Evolutionary conservation across 2,329 filamentous ascomycete species (phyloP).

Genomic region (Fusarium sp.): DNA sequence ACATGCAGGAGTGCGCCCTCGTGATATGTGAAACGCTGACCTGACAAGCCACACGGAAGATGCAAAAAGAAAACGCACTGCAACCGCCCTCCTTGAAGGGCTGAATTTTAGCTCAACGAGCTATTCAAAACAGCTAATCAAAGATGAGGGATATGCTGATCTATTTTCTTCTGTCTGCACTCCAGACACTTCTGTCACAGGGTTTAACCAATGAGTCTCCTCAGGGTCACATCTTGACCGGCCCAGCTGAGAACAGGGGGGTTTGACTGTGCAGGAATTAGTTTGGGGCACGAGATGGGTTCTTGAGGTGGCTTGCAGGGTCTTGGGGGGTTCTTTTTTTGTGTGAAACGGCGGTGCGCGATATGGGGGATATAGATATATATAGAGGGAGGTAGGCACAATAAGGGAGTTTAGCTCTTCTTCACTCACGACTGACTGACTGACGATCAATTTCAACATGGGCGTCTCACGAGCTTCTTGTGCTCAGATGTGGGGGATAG

Average conservation of each 20-base stretch:
- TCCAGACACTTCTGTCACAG: neutral
- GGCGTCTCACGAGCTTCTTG: constrained; percentile 19
- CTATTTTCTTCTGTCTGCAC: neutral
- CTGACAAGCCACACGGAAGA: constrained; percentile 9
- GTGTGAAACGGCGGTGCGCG: constrained; percentile 2
- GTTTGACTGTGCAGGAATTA: no score
- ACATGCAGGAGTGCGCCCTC: constrained; percentile 2
- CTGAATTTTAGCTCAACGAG: neutral
- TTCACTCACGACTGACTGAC: neutral
- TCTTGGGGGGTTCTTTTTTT: neutral
- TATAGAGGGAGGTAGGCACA: neutral
- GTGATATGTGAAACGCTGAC: constrained; percentile 13
- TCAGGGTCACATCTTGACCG: neutral
- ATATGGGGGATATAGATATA: neutral
- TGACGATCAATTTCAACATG: constrained; percentile 1
- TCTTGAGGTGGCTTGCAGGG: neutral
- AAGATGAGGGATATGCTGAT: neutral
- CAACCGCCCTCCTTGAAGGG: neutral
- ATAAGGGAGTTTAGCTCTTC: neutral
- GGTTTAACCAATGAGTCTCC: neutral
- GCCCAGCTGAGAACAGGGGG: constrained; percentile 1
- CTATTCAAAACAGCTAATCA: neutral
- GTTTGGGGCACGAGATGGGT: neutral
- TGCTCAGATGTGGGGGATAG: constrained; percentile 28
- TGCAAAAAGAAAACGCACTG: neutral